Base-by-base conservation (phyloP, 2,329 filamentous ascomycete species). In the Verticillium albo-atrum region DNA sequence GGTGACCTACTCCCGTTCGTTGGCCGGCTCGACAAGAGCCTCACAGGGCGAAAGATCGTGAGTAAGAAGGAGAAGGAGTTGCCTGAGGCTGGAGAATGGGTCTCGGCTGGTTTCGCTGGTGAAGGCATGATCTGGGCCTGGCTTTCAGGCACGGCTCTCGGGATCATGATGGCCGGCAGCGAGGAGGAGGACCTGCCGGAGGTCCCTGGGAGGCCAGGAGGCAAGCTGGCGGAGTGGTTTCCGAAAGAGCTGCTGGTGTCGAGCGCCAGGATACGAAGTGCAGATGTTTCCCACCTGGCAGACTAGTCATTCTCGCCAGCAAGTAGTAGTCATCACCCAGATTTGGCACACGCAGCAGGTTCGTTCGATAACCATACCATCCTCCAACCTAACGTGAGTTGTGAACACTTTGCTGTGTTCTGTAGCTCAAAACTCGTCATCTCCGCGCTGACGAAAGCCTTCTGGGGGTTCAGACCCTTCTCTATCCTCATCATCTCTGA, bases 121-220 rank as follows among this genome's bases (percentile, higher is more conserved):
- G 77, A 83, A 51, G 82, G 82, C 4, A 83, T 84, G 80, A 77
- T 79, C 2, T 80, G 76, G 72, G 77, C 80, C 3, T 84, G 81
- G 80, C 72, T 82, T 15, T 80, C 75, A 52, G 81, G 80, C 1
- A 75, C 73, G 12, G 81, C 79, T 0, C 50, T 81, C 56, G 80
- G 72, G 0, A 62, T 78, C 3, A 81, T 81, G 78, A 67, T 83
- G 9, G 63, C 76, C 1, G 77, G 76, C 0, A 72, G 67, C 34
- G 73, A 77, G 17, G 60, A 68, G 0, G 68, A 72, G 2, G 62
- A 70, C 3, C 37, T 75, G 28, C 62, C 64, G 1, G 62, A 62
- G 7, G 67, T 61, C 1, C 63, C 68, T 3, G 77, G 77, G 2
- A 67, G 75, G 4, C 76, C 76, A 0, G 70, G 64, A 0, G 77